phyloP scores from a whole-genome alignment of 345 rosid species.

The Camelina neglecta region DNA sequence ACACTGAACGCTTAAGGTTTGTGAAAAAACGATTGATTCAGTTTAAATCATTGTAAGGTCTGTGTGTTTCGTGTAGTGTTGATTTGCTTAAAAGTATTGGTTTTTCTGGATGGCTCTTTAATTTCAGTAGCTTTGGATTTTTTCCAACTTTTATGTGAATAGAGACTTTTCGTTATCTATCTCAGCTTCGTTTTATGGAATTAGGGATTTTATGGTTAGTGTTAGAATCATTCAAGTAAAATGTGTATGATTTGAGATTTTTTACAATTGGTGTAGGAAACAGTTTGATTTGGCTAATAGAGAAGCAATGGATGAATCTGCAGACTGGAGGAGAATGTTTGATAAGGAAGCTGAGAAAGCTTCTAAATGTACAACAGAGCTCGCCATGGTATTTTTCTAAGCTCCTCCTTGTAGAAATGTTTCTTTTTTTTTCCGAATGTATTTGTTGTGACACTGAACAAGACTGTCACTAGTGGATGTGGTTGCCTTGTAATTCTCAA shows the following conservation, averaged over 20 bases:
- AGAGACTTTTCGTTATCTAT: background rate
- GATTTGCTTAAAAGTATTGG: background rate
- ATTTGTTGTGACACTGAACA: constrained; percentile 25
- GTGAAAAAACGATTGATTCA: background rate
- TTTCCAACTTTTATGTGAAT: background rate
- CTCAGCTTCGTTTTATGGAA: background rate
- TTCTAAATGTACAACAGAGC: constrained; percentile 62
- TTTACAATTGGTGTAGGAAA: constrained; percentile 52
- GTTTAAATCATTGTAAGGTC: background rate
- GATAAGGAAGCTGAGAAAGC: constrained; percentile 69
- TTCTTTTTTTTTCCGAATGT: background rate
- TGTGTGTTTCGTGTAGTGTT: background rate
- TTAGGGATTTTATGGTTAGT: background rate
- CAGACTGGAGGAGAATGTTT: constrained; percentile 86
- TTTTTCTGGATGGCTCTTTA: background rate
- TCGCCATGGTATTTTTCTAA: constrained; percentile 54
- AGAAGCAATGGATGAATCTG: constrained; percentile 96
- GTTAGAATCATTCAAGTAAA: constrained; percentile 1
- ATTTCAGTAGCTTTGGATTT: constrained; percentile 9
- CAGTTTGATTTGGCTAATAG: constrained; percentile 91
- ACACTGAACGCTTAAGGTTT: constrained; percentile 73
- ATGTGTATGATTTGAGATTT: background rate
- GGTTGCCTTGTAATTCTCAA: background rate
- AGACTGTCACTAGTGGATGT: constrained; percentile 3
- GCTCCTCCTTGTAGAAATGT: constrained; percentile 12